phyloP scores from a whole-genome alignment of 2,329 filamentous ascomycete species.

The Ilyonectria mors-panacis region DNA sequence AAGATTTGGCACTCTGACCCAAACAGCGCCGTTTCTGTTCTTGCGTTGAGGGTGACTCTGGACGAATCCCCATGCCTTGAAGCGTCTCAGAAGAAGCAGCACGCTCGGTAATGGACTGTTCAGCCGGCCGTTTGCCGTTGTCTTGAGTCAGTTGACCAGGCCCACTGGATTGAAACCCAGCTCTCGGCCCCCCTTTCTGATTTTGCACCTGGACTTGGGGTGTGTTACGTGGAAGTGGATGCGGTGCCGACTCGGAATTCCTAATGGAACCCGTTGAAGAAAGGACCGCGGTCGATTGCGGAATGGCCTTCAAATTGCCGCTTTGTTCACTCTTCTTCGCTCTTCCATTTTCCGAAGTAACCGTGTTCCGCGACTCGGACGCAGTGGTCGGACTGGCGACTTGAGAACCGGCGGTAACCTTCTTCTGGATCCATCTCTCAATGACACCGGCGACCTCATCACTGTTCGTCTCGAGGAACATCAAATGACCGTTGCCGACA shows the following conservation, averaged over 20 bases:
- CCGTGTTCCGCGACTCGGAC: conserved; percentile 9
- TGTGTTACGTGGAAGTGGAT: background rate
- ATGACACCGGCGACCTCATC: conserved; percentile 57
- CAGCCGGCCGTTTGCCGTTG: background rate
- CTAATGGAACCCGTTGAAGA: background rate
- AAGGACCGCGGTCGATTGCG: background rate
- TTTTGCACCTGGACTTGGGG: background rate
- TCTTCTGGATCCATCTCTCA: conserved; percentile 54
- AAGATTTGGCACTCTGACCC: background rate
- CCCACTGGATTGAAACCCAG: background rate
- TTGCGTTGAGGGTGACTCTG: background rate
- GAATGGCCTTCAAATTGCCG: background rate
- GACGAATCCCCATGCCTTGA: background rate
- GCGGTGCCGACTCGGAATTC: background rate
- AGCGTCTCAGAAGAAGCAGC: background rate
- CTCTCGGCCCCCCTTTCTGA: background rate
- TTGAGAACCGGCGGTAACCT: conserved; percentile 11
- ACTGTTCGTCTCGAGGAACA: conserved; percentile 69
- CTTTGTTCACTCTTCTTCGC: background rate
- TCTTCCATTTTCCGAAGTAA: background rate
- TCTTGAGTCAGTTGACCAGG: background rate
- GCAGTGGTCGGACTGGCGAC: conserved; percentile 8
- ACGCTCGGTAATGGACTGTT: background rate
- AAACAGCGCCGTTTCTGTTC: conserved; percentile 6
- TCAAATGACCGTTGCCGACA: conserved; percentile 69